Base-by-base conservation (phyloP, 2,329 filamentous ascomycete species). In the Acarospora socialis region DNA sequence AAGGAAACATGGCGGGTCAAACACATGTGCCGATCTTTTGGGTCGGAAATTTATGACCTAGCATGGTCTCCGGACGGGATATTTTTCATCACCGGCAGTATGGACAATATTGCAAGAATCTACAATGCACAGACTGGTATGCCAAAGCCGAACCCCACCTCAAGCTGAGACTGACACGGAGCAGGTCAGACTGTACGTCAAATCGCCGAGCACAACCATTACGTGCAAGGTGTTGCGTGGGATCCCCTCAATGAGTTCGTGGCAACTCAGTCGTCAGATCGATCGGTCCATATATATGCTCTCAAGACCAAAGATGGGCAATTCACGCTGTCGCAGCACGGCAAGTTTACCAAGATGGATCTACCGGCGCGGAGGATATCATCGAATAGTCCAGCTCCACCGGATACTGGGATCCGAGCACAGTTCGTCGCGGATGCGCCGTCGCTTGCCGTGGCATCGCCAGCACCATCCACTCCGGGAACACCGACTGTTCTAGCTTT, bases 201-300 rank as follows among this genome's bases (percentile, higher is more conserved):
- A 54, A 93, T 95, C 42, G 87, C 87, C 32, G 87, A 95, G 54
- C 87, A 95, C 58, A 92, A 83, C 48, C 90, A 98, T 56, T 98
- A 94, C 54, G 90, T 98, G 12, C 90, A 98, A 59, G 90, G 90
- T 28, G 92, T 98, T 5, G 81, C 90, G 4, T 98, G 90, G 92
- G 92, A 98, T 60, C 92, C 90, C 15, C 61, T 94, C 34, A 95
- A 95, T 59, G 90, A 98, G 59, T 98, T 86, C 54, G 86, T 98
- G 38, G 90, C 90, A 21, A 98, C 90, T 2, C 90, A 98, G 53
- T 98, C 90, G 5, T 98, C 90, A 4, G 90, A 98, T 59, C 79
- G 90, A 51, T 94, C 90, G 2, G 87, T 95, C 9, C 92, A 98
- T 55, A 90, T 98, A 44, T 98, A 98, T 60, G 87, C 81, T 1